Evolutionary conservation across 208 protist species (phyloP).

Genomic region (Leishmania guyanensis): DNA sequence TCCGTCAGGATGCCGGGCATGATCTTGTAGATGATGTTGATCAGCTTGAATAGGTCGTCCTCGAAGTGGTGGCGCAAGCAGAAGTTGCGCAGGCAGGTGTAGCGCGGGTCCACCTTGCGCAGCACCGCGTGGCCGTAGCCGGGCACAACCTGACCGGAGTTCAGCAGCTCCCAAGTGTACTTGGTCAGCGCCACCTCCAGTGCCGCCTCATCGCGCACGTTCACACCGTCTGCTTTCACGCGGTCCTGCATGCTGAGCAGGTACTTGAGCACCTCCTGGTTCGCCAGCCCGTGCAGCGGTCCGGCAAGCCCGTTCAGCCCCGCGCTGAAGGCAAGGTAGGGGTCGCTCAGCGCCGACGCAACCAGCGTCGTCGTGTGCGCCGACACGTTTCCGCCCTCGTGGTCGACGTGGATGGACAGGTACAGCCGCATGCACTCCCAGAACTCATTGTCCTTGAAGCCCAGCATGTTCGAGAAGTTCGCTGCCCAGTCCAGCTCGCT

Average conservation of each 20-base stretch:
- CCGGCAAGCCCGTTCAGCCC: conserved; percentile 97
- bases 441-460: conserved; percentile 91
- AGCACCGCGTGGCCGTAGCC: conserved; percentile 98
- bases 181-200: conserved; percentile 84
- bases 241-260: conserved; percentile 66
- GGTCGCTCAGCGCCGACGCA: conserved; percentile 97
- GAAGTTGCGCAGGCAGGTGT: conserved; percentile 97
- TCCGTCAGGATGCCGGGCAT: conserved; percentile 95
- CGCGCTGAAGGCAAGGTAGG: conserved; percentile 96
- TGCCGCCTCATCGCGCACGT: conserved; percentile 49
- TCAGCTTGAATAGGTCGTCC: conserved; percentile 96
- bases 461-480: conserved; percentile 96
- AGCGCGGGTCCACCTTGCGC: conserved; percentile 98
- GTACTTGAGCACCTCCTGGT: conserved; percentile 97
- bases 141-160: conserved; percentile 90
- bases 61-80: conserved; percentile 96
- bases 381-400: conserved; percentile 97
- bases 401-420: conserved; percentile 95
- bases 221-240: conserved; percentile 55
- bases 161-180: conserved; percentile 92
- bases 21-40: conserved; percentile 91
- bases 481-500: conserved; percentile 93
- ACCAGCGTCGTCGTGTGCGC: conserved; percentile 98
- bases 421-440: conserved; percentile 98
- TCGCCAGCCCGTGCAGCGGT: conserved; percentile 97